phyloP scores from a whole-genome alignment of 169 alveolate species.

The Fabrea salina region DNA sequence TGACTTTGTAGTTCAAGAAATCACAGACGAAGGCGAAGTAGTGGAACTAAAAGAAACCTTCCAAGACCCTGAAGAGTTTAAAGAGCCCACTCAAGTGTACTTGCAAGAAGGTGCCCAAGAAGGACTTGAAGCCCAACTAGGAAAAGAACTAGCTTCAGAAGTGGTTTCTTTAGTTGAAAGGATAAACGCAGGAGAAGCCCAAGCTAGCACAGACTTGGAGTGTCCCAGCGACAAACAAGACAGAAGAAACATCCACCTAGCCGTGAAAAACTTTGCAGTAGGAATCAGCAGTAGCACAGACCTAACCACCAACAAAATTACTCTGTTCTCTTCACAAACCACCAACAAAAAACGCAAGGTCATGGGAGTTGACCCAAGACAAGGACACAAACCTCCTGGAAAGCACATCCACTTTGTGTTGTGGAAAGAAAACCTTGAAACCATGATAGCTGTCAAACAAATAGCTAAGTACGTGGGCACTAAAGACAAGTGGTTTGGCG shows the following conservation, averaged over 20 bases:
- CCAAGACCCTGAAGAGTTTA: neutral
- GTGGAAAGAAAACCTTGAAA: slow-evolving; percentile 51
- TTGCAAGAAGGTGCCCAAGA: neutral
- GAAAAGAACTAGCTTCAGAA: neutral
- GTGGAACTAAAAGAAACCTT: neutral
- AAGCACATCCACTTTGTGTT: slow-evolving; percentile 39
- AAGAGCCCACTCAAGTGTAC: neutral
- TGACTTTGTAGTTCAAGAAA: slow-evolving; percentile 14
- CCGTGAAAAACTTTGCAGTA: neutral
- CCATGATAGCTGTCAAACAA: slow-evolving; percentile 46
- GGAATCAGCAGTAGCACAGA: neutral
- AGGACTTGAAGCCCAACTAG: neutral
- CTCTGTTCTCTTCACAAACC: neutral
- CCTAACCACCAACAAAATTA: neutral
- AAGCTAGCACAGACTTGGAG: neutral
- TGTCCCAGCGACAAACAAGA: neutral
- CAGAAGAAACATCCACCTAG: neutral
- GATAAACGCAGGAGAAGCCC: neutral
- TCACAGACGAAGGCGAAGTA: neutral
- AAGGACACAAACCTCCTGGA: neutral
- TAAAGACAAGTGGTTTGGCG: slow-evolving; percentile 35
- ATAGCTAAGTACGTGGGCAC: slow-evolving; percentile 42
- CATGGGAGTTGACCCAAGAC: slow-evolving; percentile 5
- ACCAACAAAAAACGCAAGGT: slow-evolving; percentile 6
- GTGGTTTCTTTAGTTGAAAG: neutral